Evolutionary conservation across 306 rosid species (phyloP).

Genomic region (Dryas alaskensis): DNA sequence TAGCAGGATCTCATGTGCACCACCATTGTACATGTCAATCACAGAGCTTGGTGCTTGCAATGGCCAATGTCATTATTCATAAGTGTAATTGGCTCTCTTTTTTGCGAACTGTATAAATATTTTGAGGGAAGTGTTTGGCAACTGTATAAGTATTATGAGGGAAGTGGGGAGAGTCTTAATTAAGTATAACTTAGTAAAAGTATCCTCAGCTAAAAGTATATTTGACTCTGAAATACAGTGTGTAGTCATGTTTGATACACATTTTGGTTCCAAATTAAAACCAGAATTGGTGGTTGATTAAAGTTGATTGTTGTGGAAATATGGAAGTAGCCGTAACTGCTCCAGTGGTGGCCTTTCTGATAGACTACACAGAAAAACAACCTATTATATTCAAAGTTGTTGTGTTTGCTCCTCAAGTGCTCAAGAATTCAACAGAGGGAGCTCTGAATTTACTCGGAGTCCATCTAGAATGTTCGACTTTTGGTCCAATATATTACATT

Average conservation of each 20-base stretch:
- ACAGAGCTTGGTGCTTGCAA: too few species aligned
- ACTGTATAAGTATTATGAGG: too few species aligned
- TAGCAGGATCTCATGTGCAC: too few species aligned
- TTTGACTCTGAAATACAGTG: too few species aligned
- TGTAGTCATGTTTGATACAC: too few species aligned
- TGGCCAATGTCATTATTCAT: too few species aligned
- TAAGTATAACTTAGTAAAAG: too few species aligned
- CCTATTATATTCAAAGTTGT: neutral
- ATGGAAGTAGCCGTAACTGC: neutral
- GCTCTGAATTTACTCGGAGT: neutral
- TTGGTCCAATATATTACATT: constrained; percentile 5
- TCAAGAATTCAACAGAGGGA: neutral
- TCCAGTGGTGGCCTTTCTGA: neutral
- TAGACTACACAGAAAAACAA: neutral
- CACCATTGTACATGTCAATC: too few species aligned
- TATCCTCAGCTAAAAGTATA: too few species aligned
- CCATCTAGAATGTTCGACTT: constrained; percentile 13
- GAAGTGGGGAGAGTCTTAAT: neutral
- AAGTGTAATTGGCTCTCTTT: too few species aligned
- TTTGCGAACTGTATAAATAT: too few species aligned
- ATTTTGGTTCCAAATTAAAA: neutral
- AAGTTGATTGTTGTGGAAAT: neutral
- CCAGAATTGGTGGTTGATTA: neutral
- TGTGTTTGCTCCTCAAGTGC: neutral
- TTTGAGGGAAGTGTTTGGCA: too few species aligned